Evolutionary conservation across 257 asterid species (phyloP), one percentile per base, ranked within the genome.

Genomic region (Nicotiana undulata): DNA sequence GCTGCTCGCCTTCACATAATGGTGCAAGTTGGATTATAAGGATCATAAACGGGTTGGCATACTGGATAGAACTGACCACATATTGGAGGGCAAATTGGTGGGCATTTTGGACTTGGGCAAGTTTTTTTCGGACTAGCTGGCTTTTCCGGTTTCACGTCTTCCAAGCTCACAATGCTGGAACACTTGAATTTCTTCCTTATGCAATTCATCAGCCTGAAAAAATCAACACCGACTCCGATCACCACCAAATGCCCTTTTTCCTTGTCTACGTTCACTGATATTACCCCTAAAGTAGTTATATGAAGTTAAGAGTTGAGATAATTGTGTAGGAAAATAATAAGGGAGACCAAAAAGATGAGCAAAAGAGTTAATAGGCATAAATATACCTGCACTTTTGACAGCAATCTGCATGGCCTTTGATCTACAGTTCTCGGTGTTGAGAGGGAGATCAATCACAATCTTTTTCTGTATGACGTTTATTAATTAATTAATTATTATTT

Each of bases 221-320:
- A 79, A 51, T 89, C 89, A 1, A 89, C 84, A 13, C 83, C 88
- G 26, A 84, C 87, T 70, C 92, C 90, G 13, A 77, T 84, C 16
- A 89, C 88, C 84, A 67, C 85, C 31, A 87, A 4, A 31, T 18
- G 76, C 3, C 75, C 83, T 3, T 67, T 84, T 18, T 72, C 86
- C 31, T 32, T 63, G 37, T 76, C 82, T 44, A 81, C 9, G 3
- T 31, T 86, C 80, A 87, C 87, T 0, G 84, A 81, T 16, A 3
- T 63, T 31, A 87, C 88, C 4, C 91, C 90, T 29, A 29, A 29
- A 29, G 31, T 29, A 29, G 31, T 29, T 29, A 6, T 34, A 34
- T 34, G 44, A 34, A 34, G 9, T 34, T 34, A 34, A 34, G 7
- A 34, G 44, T 34, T 34, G 44, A 34, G 44, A 34, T 34, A 34